Percentiles rank a stretch among this genome's conserved stretches.
phyloP scores from a whole-genome alignment of 257 asterid species.

The Solanum appendiculatum region DNA sequence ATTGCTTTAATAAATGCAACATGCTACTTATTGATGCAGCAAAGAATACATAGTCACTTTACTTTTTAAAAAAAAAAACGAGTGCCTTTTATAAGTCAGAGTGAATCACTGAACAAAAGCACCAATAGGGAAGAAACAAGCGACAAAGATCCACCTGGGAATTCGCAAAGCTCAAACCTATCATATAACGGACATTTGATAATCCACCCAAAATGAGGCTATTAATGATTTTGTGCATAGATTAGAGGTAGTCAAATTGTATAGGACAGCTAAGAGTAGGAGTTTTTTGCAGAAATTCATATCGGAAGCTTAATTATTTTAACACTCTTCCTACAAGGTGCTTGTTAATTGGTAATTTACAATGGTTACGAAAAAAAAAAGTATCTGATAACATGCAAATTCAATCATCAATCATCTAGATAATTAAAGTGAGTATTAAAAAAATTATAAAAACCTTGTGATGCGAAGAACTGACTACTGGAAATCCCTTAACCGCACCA shows the following conservation, averaged over 20 bases:
- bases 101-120: background rate
- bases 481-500: conserved; percentile 23
- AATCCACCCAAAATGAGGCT: background rate
- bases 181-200: background rate
- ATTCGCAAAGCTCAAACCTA: background rate
- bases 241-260: background rate
- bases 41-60: background rate
- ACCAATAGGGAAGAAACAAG: background rate
- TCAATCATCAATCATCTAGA: background rate
- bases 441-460: conserved; percentile 27
- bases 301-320: background rate
- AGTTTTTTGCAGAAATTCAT: background rate
- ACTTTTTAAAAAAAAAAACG: background rate
- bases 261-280: background rate
- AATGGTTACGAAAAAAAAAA: background rate
- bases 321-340: background rate
- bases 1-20: background rate
- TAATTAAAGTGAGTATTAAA: background rate
- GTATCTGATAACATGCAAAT: background rate
- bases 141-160: background rate
- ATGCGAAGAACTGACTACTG: conserved; percentile 32
- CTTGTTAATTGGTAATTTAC: background rate
- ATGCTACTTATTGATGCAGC: background rate
- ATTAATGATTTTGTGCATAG: background rate
- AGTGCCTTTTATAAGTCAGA: background rate